Conservation (phyloP, 1,284 basidiomycete genomes). For the Polyporus tsugae region DNA sequence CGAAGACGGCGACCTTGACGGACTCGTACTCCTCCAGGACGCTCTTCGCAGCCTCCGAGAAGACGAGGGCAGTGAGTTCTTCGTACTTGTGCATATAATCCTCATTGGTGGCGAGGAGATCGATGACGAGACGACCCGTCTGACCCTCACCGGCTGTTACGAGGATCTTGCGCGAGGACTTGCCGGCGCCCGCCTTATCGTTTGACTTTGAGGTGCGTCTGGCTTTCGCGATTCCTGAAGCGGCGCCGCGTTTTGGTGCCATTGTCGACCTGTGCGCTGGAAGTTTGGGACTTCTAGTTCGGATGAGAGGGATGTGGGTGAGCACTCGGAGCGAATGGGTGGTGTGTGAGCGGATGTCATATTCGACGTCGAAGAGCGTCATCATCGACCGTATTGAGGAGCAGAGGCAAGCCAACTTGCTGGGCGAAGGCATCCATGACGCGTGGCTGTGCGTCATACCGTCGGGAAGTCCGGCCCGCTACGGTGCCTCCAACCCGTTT, state of each 20-base stretch:
- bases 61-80: conserved; percentile 34
- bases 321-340: neutral
- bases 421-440: neutral
- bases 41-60: conserved; percentile 18
- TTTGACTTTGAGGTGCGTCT: neutral
- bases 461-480: neutral
- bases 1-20: conserved; percentile 30
- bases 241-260: neutral
- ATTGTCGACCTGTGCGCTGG: neutral
- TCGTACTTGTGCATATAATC: conserved; percentile 28
- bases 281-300: neutral
- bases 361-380: neutral
- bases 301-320: neutral
- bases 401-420: neutral
- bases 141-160: conserved; percentile 36
- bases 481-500: too few relatives aligned
- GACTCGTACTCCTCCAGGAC: conserved; percentile 30
- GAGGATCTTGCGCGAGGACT: conserved; percentile 21
- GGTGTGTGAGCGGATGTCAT: neutral
- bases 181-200: neutral
- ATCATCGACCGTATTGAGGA: neutral
- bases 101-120: conserved; percentile 32
- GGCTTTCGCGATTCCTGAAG: neutral
- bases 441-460: neutral
- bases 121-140: conserved; percentile 37